These are phyloP conservation scores for Thelonectria olida DNA, from an alignment of 2,329 filamentous ascomycete genomes.

Conservation along the genomic window DNA sequence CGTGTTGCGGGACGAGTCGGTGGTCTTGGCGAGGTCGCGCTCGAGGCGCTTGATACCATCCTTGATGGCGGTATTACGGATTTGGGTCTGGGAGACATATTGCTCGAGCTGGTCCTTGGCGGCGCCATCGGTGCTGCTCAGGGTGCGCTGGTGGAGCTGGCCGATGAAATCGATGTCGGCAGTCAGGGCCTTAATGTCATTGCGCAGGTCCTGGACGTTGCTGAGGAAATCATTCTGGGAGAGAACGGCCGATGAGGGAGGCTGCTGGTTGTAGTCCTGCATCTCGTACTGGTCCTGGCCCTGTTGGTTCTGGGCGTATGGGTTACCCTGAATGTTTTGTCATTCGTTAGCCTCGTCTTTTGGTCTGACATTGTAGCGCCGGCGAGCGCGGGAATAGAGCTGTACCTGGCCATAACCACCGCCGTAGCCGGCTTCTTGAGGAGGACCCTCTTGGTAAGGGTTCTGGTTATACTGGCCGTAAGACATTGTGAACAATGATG, in stretches of 20 bases:
- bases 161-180: slow-evolving; percentile 73
- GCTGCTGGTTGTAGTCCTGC: slow-evolving; percentile 58
- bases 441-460: slow-evolving; percentile 67
- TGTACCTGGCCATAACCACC: slow-evolving; percentile 55
- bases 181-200: slow-evolving; percentile 74
- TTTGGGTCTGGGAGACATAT: slow-evolving; percentile 74
- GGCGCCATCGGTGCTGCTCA: slow-evolving; percentile 70
- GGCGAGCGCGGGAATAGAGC: slow-evolving; percentile 20
- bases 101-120: slow-evolving; percentile 70
- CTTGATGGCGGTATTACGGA: slow-evolving; percentile 79
- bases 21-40: slow-evolving; percentile 72
- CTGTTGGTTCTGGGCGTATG: slow-evolving; percentile 42
- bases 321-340: slow-evolving; percentile 35
- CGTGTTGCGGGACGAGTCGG: slow-evolving; percentile 66
- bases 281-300: slow-evolving; percentile 61
- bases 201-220: slow-evolving; percentile 73
- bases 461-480: slow-evolving; percentile 71
- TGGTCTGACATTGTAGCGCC: slow-evolving; percentile 4
- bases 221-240: slow-evolving; percentile 74
- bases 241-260: slow-evolving; percentile 49
- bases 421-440: slow-evolving; percentile 57
- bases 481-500: slow-evolving; percentile 59
- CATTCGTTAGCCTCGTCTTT: slow-evolving; percentile 25
- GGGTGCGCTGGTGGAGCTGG: slow-evolving; percentile 75
- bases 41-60: slow-evolving; percentile 82